phyloP scores from a whole-genome alignment of 2,329 filamentous ascomycete species.

The Hirsutella minnesotensis region DNA sequence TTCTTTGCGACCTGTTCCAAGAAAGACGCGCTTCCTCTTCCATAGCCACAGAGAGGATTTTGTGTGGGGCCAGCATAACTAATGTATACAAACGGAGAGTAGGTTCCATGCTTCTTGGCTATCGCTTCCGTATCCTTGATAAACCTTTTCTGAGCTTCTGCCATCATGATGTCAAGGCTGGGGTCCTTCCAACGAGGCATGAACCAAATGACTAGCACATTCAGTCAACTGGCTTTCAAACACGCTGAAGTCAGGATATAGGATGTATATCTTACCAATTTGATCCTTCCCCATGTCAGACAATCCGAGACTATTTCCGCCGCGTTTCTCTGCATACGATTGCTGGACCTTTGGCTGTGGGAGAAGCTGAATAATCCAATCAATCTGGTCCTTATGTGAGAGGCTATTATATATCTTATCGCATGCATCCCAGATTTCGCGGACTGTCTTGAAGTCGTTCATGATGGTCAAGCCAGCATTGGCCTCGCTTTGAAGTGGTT shows the following conservation, averaged over 20 bases:
- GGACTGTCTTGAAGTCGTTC: background rate
- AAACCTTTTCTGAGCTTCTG: background rate
- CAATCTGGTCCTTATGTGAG: background rate
- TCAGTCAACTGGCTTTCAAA: background rate
- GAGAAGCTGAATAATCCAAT: background rate
- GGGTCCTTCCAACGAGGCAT: background rate
- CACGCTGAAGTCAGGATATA: too few relatives aligned
- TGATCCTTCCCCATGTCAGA: background rate
- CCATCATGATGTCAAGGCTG: slow-evolving; percentile 1
- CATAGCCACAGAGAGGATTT: slow-evolving; percentile 23
- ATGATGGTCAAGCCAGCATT: background rate
- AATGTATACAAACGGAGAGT: slow-evolving; percentile 23
- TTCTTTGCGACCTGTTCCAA: slow-evolving; percentile 14
- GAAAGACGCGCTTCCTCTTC: slow-evolving; percentile 18
- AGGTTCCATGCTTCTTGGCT: slow-evolving; percentile 14
- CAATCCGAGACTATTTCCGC: slow-evolving; percentile 1
- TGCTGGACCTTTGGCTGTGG: background rate
- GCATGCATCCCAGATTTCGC: background rate
- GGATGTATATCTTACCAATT: background rate
- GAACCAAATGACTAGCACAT: background rate
- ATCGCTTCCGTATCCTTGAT: background rate
- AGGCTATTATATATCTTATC: background rate
- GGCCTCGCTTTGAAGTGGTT: background rate
- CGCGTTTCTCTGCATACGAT: background rate
- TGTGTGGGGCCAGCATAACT: slow-evolving; percentile 25